Evolutionary conservation across 768 basidiomycete genomes (phyloP).

Genomic region (Paxillus involutus): DNA sequence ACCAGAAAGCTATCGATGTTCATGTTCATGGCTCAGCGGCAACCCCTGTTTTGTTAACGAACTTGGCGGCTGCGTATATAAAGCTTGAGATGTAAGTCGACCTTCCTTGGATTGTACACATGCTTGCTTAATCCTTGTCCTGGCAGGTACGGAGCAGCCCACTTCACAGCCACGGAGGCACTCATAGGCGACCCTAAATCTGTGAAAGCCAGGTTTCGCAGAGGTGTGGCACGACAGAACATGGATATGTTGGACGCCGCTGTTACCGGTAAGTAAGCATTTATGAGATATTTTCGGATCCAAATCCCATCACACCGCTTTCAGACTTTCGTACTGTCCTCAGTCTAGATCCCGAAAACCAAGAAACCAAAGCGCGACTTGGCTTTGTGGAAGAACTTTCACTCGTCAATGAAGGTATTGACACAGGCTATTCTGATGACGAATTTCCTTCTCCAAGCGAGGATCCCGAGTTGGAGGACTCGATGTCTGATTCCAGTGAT

Average conservation of each 20-base stretch:
- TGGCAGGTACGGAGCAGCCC: constrained; percentile 28
- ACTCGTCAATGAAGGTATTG: not conserved
- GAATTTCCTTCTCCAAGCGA: constrained; percentile 15
- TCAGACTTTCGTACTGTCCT: constrained; percentile 31
- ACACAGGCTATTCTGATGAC: constrained; percentile 9
- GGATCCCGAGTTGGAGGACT: constrained; percentile 37
- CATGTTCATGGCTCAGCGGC: constrained; percentile 36
- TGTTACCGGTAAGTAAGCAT: constrained; percentile 16
- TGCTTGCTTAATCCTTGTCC: not conserved
- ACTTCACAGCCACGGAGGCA: constrained; percentile 26
- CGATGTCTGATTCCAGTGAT: constrained; percentile 42
- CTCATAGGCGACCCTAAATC: constrained; percentile 30
- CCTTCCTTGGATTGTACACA: not conserved
- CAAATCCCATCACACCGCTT: not conserved
- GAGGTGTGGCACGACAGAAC: constrained; percentile 35
- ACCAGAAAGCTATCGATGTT: constrained; percentile 37
- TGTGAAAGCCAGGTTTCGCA: constrained; percentile 34
- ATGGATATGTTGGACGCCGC: constrained; percentile 20
- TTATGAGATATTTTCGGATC: not conserved
- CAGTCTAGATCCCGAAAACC: constrained; percentile 24
- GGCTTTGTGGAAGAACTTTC: not conserved
- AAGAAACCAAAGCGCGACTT: constrained; percentile 18
- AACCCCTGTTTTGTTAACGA: constrained; percentile 39
- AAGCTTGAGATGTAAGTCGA: constrained; percentile 27
- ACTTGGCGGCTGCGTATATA: constrained; percentile 39